A percentile compares a stretch with the other conserved stretches of the same genome.
Conservation (phyloP, 208 protist species). For the Kentomonas sorsogonicus region DNA sequence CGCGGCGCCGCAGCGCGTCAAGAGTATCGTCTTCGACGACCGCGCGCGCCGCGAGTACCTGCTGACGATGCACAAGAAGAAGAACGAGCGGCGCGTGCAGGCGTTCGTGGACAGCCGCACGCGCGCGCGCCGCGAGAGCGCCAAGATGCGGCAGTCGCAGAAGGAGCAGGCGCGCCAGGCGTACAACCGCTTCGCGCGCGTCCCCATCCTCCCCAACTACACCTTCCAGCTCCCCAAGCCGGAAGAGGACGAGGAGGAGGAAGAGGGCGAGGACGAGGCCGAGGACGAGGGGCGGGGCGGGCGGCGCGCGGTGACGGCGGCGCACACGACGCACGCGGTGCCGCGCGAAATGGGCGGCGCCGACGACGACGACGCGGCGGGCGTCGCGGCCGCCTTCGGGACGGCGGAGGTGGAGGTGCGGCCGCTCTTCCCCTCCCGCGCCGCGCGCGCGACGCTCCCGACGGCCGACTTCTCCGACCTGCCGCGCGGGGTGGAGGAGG, state of each 20-base stretch:
- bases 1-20: slow-evolving; percentile 24
- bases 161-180: slow-evolving; percentile 77
- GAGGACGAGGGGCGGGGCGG: slow-evolving; percentile 12
- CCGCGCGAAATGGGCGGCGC: slow-evolving; percentile 45
- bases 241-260: slow-evolving; percentile 28
- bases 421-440: slow-evolving; percentile 34
- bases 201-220: slow-evolving; percentile 86
- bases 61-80: slow-evolving; percentile 76
- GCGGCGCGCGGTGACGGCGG: slow-evolving; percentile 19
- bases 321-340: slow-evolving; percentile 52
- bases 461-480: slow-evolving; percentile 77
- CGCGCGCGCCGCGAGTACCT: slow-evolving; percentile 56
- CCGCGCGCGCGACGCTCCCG: slow-evolving; percentile 25
- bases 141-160: slow-evolving; percentile 65
- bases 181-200: slow-evolving; percentile 80
- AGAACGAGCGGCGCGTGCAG: slow-evolving; percentile 83
- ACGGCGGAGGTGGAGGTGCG: slow-evolving; percentile 82
- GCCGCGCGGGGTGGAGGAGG: slow-evolving; percentile 63
- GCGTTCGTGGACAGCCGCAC: slow-evolving; percentile 78
- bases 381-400: slow-evolving; percentile 43
- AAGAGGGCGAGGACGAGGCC: slow-evolving; percentile 20
- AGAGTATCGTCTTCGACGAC: slow-evolving; percentile 66
- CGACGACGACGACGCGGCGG: neutral
- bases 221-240: slow-evolving; percentile 57
- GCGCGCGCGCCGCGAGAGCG: slow-evolving; percentile 57